A percentile compares a stretch with the other conserved stretches of the same genome.
phyloP scores from a whole-genome alignment of 140 eudicot genomes.

The Senecio squalidus region DNA sequence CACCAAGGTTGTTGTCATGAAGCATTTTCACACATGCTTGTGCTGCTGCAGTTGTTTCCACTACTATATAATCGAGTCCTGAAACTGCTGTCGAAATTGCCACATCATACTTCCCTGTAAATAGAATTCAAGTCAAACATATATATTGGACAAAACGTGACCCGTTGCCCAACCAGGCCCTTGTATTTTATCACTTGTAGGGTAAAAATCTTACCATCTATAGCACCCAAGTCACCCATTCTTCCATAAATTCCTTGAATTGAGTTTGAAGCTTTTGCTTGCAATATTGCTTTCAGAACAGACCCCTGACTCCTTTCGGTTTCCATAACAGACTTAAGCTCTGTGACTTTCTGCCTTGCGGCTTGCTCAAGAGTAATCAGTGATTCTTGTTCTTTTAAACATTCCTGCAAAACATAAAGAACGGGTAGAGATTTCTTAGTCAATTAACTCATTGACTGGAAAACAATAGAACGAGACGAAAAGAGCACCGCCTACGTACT shows the following conservation, averaged over 20 bases:
- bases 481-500: conserved; percentile 27
- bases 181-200: no score
- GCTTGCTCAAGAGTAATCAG: conserved; percentile 66
- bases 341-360: conserved; percentile 67
- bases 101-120: conserved; percentile 79
- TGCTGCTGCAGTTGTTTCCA: conserved; percentile 90
- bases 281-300: conserved; percentile 72
- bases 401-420: conserved; percentile 52
- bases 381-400: conserved; percentile 57
- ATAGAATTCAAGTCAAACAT: conserved; percentile 11
- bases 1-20: conserved; percentile 78
- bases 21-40: conserved; percentile 90
- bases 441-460: neutral
- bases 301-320: conserved; percentile 86
- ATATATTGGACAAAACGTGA: neutral
- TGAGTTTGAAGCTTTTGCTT: conserved; percentile 68
- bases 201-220: conserved; percentile 57
- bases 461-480: neutral
- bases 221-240: conserved; percentile 93
- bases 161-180: no score
- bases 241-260: conserved; percentile 90
- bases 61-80: conserved; percentile 90
- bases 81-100: conserved; percentile 94
- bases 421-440: no score
- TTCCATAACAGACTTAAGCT: conserved; percentile 65